Percentiles rank a stretch among this genome's conserved stretches.
These are phyloP conservation scores for Kentomonas sorsogonicus DNA, from an alignment of 208 protist genomes.

Conservation along the genomic window DNA sequence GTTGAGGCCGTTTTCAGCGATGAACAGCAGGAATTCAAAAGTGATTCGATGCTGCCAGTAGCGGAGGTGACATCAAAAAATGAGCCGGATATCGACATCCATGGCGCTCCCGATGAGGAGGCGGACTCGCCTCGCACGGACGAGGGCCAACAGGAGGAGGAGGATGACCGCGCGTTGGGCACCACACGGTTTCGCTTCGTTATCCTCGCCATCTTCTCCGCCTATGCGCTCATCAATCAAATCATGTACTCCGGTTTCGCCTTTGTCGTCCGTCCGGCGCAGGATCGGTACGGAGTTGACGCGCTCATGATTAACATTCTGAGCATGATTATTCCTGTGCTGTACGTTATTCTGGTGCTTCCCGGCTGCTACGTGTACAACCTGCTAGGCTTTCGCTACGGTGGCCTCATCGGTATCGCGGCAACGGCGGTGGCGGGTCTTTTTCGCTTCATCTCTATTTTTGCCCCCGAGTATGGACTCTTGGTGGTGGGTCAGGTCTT, in stretches of 20 bases:
- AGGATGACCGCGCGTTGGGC: too few relatives aligned
- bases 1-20: too few relatives aligned
- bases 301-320: constrained; percentile 39
- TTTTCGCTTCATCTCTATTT: constrained; percentile 40
- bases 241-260: constrained; percentile 41
- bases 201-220: constrained; percentile 24
- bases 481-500: constrained; percentile 36
- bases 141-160: too few relatives aligned
- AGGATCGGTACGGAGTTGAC: constrained; percentile 24
- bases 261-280: constrained; percentile 29
- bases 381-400: constrained; percentile 37
- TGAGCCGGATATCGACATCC: too few relatives aligned
- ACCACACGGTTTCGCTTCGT: constrained; percentile 28
- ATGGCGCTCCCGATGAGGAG: too few relatives aligned
- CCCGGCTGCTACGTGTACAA: constrained; percentile 38
- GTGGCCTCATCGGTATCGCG: constrained; percentile 23
- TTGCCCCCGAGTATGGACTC: constrained; percentile 24
- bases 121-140: too few relatives aligned
- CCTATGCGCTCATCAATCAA: constrained; percentile 41
- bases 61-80: too few relatives aligned
- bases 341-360: constrained; percentile 33
- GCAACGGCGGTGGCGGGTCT: constrained; percentile 21
- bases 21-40: too few relatives aligned
- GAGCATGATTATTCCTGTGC: constrained; percentile 27
- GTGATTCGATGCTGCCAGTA: too few relatives aligned